Evolutionary conservation across 2,329 filamentous ascomycete genomes (phyloP).

Genomic region (Claviceps fusiformis): DNA sequence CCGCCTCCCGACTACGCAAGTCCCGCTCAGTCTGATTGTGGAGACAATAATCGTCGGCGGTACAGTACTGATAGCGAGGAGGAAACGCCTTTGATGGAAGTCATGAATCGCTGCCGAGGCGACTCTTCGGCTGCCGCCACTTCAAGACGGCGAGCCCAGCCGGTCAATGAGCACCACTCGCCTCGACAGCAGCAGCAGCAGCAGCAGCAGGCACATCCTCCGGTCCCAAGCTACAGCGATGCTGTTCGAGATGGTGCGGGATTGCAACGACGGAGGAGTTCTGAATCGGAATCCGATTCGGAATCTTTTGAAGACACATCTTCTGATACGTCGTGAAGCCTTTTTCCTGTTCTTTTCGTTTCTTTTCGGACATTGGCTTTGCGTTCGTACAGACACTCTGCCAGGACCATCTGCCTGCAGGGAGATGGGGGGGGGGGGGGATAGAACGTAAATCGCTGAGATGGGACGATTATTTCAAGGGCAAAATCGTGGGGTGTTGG

Average conservation of each 20-base stretch:
- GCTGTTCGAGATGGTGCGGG: constrained; percentile 44
- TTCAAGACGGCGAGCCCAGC: constrained; percentile 10
- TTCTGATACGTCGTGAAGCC: not conserved
- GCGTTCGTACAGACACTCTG: no score
- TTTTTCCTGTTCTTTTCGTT: not conserved
- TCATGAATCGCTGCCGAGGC: constrained; percentile 36
- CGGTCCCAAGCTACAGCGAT: constrained; percentile 73
- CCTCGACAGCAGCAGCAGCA: not conserved
- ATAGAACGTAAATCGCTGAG: no score
- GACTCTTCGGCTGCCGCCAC: constrained; percentile 27
- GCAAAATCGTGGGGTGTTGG: not conserved
- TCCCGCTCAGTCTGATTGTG: constrained; percentile 45
- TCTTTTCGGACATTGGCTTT: no score
- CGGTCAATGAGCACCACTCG: not conserved
- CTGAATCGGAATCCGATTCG: constrained; percentile 1
- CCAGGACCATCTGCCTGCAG: no score
- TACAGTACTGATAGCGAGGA: constrained; percentile 48
- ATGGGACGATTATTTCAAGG: not conserved
- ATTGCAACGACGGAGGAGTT: constrained; percentile 13
- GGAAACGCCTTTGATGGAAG: constrained; percentile 38
- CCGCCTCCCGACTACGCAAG: constrained; percentile 62
- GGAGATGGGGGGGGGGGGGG: no score
- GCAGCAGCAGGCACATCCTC: constrained; percentile 30
- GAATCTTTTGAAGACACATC: not conserved
- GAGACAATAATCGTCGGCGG: constrained; percentile 34